A percentile compares a stretch with the other conserved stretches of the same genome.
Evolutionary conservation across 495 filamentous ascomycete genomes (phyloP).

Genomic region (Penicillium canariense): DNA sequence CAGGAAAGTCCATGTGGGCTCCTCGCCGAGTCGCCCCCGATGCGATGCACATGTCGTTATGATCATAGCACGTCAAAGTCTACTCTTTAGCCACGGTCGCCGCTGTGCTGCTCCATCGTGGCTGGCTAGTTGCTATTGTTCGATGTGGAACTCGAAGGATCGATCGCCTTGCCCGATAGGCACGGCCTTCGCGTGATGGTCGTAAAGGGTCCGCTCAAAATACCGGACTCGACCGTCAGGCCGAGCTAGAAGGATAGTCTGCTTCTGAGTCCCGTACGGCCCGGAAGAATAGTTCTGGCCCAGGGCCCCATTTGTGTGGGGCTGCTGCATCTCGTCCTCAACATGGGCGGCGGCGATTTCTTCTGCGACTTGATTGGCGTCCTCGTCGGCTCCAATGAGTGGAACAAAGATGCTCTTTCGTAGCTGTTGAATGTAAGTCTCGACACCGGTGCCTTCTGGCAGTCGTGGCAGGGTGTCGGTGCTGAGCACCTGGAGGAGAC

Average conservation of each 20-base stretch:
- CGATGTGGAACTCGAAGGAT: constrained; percentile 39
- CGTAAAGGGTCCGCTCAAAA: constrained; percentile 80
- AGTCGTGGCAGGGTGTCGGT: constrained; percentile 68
- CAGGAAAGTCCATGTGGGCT: background rate
- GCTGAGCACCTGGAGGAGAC: constrained; percentile 68
- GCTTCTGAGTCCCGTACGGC: constrained; percentile 87
- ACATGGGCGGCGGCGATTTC: constrained; percentile 47
- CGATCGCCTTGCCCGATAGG: constrained; percentile 58
- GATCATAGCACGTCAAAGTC: constrained; percentile 5
- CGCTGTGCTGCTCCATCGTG: background rate
- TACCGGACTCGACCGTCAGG: constrained; percentile 74
- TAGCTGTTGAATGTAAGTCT: constrained; percentile 68
- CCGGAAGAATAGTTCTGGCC: constrained; percentile 34
- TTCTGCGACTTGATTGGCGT: constrained; percentile 37
- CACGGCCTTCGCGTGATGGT: constrained; percentile 60
- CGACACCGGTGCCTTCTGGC: constrained; percentile 51
- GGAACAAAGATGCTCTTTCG: constrained; percentile 85
- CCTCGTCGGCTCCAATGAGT: constrained; percentile 56
- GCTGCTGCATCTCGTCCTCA: constrained; percentile 20
- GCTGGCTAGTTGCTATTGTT: constrained; percentile 13
- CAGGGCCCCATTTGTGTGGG: constrained; percentile 17
- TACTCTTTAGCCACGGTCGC: constrained; percentile 3
- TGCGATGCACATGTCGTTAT: background rate
- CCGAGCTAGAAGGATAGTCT: constrained; percentile 81
- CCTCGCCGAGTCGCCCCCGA: background rate